Conservation (phyloP, 2,329 filamentous ascomycete species). For the Ascochyta koolunga region DNA sequence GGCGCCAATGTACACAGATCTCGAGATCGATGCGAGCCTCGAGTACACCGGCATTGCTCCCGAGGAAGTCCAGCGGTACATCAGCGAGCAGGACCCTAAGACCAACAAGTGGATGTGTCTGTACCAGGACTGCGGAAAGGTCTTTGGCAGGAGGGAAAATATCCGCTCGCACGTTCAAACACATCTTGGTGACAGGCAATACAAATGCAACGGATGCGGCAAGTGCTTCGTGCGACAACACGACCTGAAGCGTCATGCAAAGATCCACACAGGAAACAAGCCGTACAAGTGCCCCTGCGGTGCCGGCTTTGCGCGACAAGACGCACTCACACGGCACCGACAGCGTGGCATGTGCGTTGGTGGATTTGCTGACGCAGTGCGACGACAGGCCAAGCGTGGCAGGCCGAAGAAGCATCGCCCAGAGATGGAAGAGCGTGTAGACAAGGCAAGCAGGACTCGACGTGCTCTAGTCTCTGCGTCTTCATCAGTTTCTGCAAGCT, state of each 20-base stretch:
- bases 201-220: slow-evolving; percentile 87
- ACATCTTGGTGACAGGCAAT: slow-evolving; percentile 94
- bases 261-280: slow-evolving; percentile 96
- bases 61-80: slow-evolving; percentile 68
- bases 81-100: slow-evolving; percentile 53
- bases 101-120: slow-evolving; percentile 57
- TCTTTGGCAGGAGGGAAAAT: slow-evolving; percentile 97
- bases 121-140: slow-evolving; percentile 77
- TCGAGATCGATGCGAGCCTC: slow-evolving; percentile 66
- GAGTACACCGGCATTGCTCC: slow-evolving; percentile 83
- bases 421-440: slow-evolving; percentile 62
- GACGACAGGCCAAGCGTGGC: slow-evolving; percentile 70
- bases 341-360: slow-evolving; percentile 97
- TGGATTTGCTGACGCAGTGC: slow-evolving; percentile 81
- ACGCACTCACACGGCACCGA: slow-evolving; percentile 90
- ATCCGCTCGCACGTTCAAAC: slow-evolving; percentile 99
- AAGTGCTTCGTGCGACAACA: slow-evolving; percentile 98
- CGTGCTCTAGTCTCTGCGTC: slow-evolving; percentile 41
- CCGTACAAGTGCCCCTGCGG: slow-evolving; percentile 94
- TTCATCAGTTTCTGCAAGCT: slow-evolving; percentile 43
- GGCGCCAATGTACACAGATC: slow-evolving; percentile 44
- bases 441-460: slow-evolving; percentile 63
- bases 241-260: slow-evolving; percentile 94
- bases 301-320: slow-evolving; percentile 92
- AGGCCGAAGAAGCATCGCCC: slow-evolving; percentile 68